Evolutionary conservation across 2,329 filamentous ascomycete species (phyloP).

Genomic region (Aspergillus pseudoglaucus): DNA sequence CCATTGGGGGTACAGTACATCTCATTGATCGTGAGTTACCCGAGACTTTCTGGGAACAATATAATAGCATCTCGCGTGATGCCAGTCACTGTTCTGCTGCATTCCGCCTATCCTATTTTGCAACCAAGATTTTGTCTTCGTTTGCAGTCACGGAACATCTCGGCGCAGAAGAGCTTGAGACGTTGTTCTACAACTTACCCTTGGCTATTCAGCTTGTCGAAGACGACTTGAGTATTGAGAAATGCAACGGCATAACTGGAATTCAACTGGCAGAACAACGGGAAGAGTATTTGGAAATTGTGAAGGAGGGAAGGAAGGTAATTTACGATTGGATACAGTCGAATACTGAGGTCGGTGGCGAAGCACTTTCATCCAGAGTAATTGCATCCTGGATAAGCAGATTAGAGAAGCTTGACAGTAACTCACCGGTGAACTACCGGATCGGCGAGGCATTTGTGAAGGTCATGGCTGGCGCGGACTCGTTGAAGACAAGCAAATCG

Average conservation of each 20-base stretch:
- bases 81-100: slow-evolving; percentile 64
- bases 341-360: slow-evolving; percentile 10
- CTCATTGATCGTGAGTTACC: slow-evolving; percentile 44
- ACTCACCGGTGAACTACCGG: slow-evolving; percentile 31
- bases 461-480: slow-evolving; percentile 29
- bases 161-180: slow-evolving; percentile 26
- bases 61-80: slow-evolving; percentile 50
- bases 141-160: slow-evolving; percentile 29
- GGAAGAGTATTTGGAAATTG: slow-evolving; percentile 47
- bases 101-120: slow-evolving; percentile 69
- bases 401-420: slow-evolving; percentile 24
- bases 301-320: slow-evolving; percentile 45
- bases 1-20: slow-evolving; percentile 63
- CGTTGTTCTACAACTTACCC: slow-evolving; percentile 47
- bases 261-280: slow-evolving; percentile 44
- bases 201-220: slow-evolving; percentile 52
- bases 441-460: slow-evolving; percentile 37
- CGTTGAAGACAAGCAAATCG: slow-evolving; percentile 18
- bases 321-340: slow-evolving; percentile 39
- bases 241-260: slow-evolving; percentile 49
- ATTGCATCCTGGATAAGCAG: slow-evolving; percentile 29
- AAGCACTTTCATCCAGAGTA: slow-evolving; percentile 18
- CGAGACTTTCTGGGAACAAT: slow-evolving; percentile 16
- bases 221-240: slow-evolving; percentile 53
- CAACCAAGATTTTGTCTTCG: slow-evolving; percentile 50